Conservation (phyloP, 2,329 filamentous ascomycete species). For the Aaosphaeria arxii region DNA sequence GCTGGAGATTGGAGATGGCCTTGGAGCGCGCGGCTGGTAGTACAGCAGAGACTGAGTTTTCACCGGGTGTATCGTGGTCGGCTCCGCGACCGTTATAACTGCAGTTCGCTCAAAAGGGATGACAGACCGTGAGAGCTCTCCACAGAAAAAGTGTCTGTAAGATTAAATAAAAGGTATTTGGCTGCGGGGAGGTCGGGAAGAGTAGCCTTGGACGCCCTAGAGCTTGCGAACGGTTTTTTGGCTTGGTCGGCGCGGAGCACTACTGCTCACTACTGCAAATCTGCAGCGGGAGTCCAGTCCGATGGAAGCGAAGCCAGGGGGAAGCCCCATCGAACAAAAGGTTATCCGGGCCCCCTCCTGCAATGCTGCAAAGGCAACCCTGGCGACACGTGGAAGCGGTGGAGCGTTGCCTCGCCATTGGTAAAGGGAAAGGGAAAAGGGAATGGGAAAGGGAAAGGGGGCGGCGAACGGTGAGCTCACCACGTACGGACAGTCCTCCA, state of each 20-base stretch:
- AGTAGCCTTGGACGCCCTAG: constrained; percentile 12
- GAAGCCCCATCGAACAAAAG: constrained; percentile 12
- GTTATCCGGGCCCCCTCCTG: not conserved
- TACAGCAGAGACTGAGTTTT: not conserved
- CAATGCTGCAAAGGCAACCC: constrained; percentile 29
- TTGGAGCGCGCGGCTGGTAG: constrained; percentile 4
- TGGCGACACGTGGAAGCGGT: constrained; percentile 34
- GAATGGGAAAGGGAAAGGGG: not conserved
- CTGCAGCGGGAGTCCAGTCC: constrained; percentile 33
- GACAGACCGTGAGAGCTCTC: constrained; percentile 7
- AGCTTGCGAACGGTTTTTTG: constrained; percentile 19
- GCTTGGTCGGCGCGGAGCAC: constrained; percentile 3
- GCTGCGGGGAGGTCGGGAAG: constrained; percentile 38
- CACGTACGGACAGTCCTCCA: not conserved
- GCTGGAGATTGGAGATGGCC: constrained; percentile 6
- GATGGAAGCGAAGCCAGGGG: constrained; percentile 35
- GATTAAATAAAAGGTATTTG: constrained; percentile 22
- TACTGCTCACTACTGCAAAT: constrained; percentile 31
- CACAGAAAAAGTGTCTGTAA: constrained; percentile 29
- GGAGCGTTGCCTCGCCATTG: constrained; percentile 12
- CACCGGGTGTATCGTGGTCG: not conserved
- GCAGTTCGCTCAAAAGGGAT: too few species aligned
- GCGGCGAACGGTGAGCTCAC: constrained; percentile 9
- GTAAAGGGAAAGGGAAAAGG: constrained; percentile 15
- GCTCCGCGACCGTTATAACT: not conserved